Percentiles rank a stretch among this genome's conserved stretches.
phyloP scores from a whole-genome alignment of 768 basidiomycete genomes.

The Tylopilus rubrobrunneus region DNA sequence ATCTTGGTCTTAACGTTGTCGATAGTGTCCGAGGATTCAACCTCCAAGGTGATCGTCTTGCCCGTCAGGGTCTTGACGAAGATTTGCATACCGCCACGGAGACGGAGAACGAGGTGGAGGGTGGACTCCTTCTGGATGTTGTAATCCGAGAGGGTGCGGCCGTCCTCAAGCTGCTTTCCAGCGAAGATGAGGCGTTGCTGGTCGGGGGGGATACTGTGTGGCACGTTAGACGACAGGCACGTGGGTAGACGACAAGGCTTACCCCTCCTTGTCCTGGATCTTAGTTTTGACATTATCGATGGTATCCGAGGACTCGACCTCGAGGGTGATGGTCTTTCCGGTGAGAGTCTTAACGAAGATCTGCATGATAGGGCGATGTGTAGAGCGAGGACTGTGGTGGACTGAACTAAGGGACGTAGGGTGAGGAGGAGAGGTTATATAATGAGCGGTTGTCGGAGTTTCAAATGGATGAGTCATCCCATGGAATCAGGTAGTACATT shows the following conservation, averaged over 20 bases:
- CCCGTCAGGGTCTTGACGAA: conserved; percentile 82
- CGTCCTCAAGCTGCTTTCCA: conserved; percentile 94
- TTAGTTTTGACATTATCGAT: conserved; percentile 27
- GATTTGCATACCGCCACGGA: conserved; percentile 89
- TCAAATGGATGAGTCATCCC: conserved; percentile 12
- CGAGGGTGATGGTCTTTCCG: conserved; percentile 69
- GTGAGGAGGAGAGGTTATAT: conserved; percentile 11
- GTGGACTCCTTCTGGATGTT: conserved; percentile 97
- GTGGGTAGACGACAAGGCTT: neutral
- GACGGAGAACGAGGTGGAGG: conserved; percentile 81
- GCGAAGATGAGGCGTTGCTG: conserved; percentile 96
- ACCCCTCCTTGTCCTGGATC: conserved; percentile 77
- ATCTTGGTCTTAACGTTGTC: conserved; percentile 91
- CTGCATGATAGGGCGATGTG: conserved; percentile 32
- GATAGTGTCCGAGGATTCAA: conserved; percentile 83
- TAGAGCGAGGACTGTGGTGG: neutral
- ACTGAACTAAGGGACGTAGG: neutral
- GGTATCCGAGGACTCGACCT: conserved; percentile 27
- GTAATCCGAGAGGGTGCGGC: conserved; percentile 84
- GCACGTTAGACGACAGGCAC: neutral
- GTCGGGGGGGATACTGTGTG: conserved; percentile 74
- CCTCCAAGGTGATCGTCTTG: conserved; percentile 90
- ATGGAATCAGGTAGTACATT: conserved; percentile 3
- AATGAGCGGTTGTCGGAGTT: conserved; percentile 11
- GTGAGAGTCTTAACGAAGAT: conserved; percentile 88